Conservation (phyloP, 2,329 filamentous ascomycete genomes). For the Arthroderma sp. region DNA sequence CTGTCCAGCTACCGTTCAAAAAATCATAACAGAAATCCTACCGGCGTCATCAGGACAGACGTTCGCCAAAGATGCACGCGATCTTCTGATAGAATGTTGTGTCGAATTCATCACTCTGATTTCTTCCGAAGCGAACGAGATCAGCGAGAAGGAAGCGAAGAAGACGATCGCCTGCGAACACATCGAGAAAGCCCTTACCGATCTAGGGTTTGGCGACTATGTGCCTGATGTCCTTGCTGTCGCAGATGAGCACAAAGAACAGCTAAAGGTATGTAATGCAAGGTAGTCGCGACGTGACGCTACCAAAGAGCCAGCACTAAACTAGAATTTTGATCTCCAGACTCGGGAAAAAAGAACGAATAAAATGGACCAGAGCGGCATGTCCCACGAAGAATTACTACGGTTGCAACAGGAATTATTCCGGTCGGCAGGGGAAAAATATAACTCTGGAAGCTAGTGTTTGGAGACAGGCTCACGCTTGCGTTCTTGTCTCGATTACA, state of each 20-base stretch:
- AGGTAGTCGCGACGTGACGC: neutral
- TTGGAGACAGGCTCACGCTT: neutral
- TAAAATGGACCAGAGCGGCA: constrained; percentile 88
- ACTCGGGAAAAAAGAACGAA: constrained; percentile 92
- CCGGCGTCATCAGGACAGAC: constrained; percentile 62
- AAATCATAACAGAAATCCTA: constrained; percentile 90
- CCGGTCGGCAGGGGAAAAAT: constrained; percentile 62
- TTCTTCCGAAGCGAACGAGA: constrained; percentile 97
- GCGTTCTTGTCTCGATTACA: no score
- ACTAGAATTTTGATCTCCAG: constrained; percentile 32
- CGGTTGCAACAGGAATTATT: constrained; percentile 87
- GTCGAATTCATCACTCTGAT: constrained; percentile 98
- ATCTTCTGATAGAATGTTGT: constrained; percentile 94
- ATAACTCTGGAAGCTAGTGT: constrained; percentile 35
- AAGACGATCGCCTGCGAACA: constrained; percentile 98
- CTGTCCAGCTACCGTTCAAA: constrained; percentile 50
- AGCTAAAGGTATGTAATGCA: constrained; percentile 57
- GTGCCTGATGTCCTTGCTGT: constrained; percentile 76
- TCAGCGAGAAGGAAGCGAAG: constrained; percentile 96
- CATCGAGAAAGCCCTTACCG: constrained; percentile 85
- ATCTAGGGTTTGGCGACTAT: constrained; percentile 86
- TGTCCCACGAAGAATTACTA: constrained; percentile 81
- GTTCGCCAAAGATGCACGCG: constrained; percentile 89
- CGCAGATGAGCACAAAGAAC: constrained; percentile 82
- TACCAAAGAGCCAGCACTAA: no score